Evolutionary conservation across 2,329 filamentous ascomycete genomes (phyloP), one percentile per base, ranked within the genome.

Genomic region (Acrocalymma vagum): DNA sequence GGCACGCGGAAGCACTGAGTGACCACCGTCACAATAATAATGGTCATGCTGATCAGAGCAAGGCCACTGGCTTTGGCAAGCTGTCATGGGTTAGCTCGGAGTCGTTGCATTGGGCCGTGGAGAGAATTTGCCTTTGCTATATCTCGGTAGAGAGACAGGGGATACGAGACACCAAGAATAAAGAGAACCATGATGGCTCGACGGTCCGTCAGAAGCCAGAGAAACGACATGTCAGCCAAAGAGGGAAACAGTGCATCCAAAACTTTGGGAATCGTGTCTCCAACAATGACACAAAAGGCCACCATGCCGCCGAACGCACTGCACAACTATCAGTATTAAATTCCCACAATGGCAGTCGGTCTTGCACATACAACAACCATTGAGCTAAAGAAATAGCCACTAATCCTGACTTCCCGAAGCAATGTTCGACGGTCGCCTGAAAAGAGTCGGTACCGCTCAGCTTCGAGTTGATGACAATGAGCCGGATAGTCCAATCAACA

Each of bases 381-480:
- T 99, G 94, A 33, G 94, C 94, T 48, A 97, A 58, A 33, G 83
- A 86, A 36, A 99, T 96, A 44, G 94, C 93, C 53, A 99, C 83
- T 40, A 99, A 78, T 0, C 94, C 94, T 13, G 86, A 80, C 60
- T 84, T 86, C 5, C 94, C 94, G 73, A 96, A 99, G 74, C 94
- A 99, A 71, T 93, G 85, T 72, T 96, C 87, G 65, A 99, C 91
- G 1, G 94, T 99, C 25, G 90, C 88, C 74, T 99, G 94, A 67
- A 97, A 99, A 40, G 88, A 95, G 69, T 90, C 88, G 40, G 91
- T 88, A 29, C 94, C 94, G 70, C 90, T 95, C 55, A 99, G 79
- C 77, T 99, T 99, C 69, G 89, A 95, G 73, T 99, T 99, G 71
- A 96, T 85, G 53, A 99, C 94, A 63, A 99, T 97, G 49, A 99